phyloP scores from a whole-genome alignment of 2,329 filamentous ascomycete genomes.

The Fusarium mangiferae region DNA sequence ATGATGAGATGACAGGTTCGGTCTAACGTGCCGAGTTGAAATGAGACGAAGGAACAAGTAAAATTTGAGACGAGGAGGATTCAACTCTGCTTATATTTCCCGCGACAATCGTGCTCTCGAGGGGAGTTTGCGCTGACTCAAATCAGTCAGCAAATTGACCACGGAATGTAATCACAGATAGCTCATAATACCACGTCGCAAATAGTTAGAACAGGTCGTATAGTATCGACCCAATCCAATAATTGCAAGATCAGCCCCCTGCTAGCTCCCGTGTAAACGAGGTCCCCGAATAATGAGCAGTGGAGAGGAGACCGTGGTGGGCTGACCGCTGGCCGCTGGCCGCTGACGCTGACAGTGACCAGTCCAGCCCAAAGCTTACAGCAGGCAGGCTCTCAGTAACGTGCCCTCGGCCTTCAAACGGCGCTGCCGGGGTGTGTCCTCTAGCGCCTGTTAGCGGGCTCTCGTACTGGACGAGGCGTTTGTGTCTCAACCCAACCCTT shows the following conservation, averaged over 20 bases:
- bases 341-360: background rate
- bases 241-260: conserved; percentile 9
- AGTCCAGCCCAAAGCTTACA: background rate
- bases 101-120: background rate
- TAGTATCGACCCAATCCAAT: background rate
- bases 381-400: background rate
- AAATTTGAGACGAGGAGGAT: background rate
- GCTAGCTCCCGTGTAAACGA: conserved; percentile 29
- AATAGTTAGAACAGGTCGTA: conserved; percentile 11
- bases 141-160: background rate
- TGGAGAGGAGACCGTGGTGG: background rate
- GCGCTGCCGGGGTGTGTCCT: background rate
- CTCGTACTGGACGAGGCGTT: background rate
- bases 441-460: background rate
- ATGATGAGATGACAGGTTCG: background rate
- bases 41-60: conserved; percentile 9
- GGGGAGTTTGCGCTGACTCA: background rate
- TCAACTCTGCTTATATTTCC: background rate
- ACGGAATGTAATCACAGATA: conserved; percentile 6
- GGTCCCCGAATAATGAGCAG: conserved; percentile 5
- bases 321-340: conserved; percentile 1
- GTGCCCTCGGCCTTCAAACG: background rate
- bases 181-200: conserved; percentile 5
- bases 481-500: conserved; percentile 26
- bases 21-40: conserved; percentile 6